Base-by-base conservation (phyloP, 148 eudicot species). In the Dianthus caryophyllus region DNA sequence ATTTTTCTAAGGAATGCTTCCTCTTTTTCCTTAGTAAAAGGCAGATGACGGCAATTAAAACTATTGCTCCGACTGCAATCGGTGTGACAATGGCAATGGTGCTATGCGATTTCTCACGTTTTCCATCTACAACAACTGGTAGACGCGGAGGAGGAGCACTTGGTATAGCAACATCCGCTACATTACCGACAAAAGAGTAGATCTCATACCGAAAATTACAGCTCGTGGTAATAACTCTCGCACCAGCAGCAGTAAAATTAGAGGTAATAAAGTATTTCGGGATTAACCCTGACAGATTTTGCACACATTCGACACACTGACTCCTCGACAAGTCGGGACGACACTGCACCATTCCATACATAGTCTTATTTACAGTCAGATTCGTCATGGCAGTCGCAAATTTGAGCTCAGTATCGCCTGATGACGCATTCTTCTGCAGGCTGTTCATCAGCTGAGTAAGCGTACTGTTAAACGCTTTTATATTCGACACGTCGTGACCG, bases 321-420 rank as follows among this genome's bases (percentile, higher is more conserved):
- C 10, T 6, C 11, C 38, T 29, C 6, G 73, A 67, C 33, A 72
- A 25, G 55, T 67, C 73, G 0, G 76, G 80, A 33, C 57, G 67
- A 56, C 80, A 77, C 61, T 77, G 80, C 41, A 77, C 73, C 21
- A 56, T 61, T 7, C 73, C 70, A 51, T 64, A 79, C 17, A 84
- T 0, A 1, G 60, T 53, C 5, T 26, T 17, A 49, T 61, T 51
- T 9, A 22, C 2, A 9, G 66, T 59, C 49, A 70, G 52, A 61
- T 54, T 55, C 5, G 36, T 66, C 48, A 70, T 21, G 24, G 46
- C 70, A 2, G 78, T 33, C 2, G 85, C 80, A 49, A 41, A 79
- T 62, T 78, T 78, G 11, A 70, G 69, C 38, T 64, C 61, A 5
- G 69, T 61, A 55, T 78, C 53, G 0, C 78, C 81, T 2, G 26